Evolutionary conservation across 768 basidiomycete species (phyloP).

Genomic region (Coprinellus micaceus): DNA sequence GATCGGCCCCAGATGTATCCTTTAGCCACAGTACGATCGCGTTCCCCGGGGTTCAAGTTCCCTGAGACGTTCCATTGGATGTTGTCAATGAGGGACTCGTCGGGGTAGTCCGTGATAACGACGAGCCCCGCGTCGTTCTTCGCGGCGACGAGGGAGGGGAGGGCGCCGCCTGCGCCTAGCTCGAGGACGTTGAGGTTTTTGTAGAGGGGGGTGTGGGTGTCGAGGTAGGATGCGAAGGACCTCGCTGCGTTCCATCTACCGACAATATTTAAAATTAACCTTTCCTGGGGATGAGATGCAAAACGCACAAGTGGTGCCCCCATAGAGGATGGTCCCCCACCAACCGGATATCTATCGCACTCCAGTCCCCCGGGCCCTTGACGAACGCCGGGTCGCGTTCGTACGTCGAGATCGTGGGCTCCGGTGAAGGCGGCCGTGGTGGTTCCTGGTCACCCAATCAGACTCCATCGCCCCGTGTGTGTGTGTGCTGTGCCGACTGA

Average conservation of each 20-base stretch:
- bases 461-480: too few species aligned
- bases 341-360: slow-evolving; percentile 56
- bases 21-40: slow-evolving; percentile 31
- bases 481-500: background rate
- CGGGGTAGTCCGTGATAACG: slow-evolving; percentile 92
- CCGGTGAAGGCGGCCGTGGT: slow-evolving; percentile 62
- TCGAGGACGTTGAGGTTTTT: slow-evolving; percentile 60
- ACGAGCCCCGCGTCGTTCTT: slow-evolving; percentile 70
- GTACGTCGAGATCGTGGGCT: slow-evolving; percentile 53
- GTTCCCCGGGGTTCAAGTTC: slow-evolving; percentile 46
- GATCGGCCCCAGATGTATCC: slow-evolving; percentile 84
- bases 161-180: slow-evolving; percentile 88
- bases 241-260: slow-evolving; percentile 79
- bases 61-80: slow-evolving; percentile 60
- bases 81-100: slow-evolving; percentile 69
- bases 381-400: slow-evolving; percentile 29
- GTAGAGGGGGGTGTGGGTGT: slow-evolving; percentile 47
- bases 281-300: background rate
- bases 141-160: slow-evolving; percentile 76
- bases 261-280: background rate
- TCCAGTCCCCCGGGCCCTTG: slow-evolving; percentile 25
- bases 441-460: slow-evolving; percentile 60
- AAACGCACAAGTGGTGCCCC: slow-evolving; percentile 70
- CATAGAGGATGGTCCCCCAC: slow-evolving; percentile 81
- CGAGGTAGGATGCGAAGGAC: slow-evolving; percentile 67